Conservation (phyloP, 2,329 filamentous ascomycete species). For the Colletotrichum melonis region DNA sequence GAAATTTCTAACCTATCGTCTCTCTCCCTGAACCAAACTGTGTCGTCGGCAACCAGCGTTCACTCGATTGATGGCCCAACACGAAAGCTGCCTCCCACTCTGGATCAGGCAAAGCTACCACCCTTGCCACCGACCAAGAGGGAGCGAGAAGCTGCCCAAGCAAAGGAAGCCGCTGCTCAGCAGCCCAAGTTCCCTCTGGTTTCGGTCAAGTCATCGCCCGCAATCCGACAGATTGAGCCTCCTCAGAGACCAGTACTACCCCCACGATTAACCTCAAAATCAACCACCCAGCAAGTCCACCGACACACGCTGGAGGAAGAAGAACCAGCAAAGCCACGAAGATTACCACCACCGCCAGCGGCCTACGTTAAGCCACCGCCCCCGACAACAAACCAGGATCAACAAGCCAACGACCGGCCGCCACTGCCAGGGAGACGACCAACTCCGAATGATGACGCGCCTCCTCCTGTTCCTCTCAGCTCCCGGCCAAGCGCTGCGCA, state of each 20-base stretch:
- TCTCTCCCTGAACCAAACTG: constrained; percentile 58
- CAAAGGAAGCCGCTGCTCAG: constrained; percentile 40
- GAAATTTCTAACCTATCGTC: constrained; percentile 66
- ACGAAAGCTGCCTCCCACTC: constrained; percentile 66
- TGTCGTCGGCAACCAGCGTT: constrained; percentile 61
- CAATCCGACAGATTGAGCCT: constrained; percentile 47
- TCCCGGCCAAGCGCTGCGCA: constrained; percentile 65
- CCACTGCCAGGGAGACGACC: constrained; percentile 33
- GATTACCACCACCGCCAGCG: constrained; percentile 32
- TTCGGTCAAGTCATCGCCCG: constrained; percentile 51
- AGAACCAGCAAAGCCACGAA: constrained; percentile 26
- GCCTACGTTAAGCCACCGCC: constrained; percentile 19
- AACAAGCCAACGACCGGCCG: constrained; percentile 32
- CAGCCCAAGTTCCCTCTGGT: constrained; percentile 46
- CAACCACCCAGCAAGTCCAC: constrained; percentile 44
- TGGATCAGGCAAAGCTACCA: constrained; percentile 68
- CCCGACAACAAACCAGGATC: constrained; percentile 35
- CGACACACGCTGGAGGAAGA: constrained; percentile 13
- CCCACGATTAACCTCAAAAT: constrained; percentile 63
- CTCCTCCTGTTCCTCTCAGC: constrained; percentile 63
- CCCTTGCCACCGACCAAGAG: constrained; percentile 66
- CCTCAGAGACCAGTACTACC: constrained; percentile 55
- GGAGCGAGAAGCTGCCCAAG: constrained; percentile 63
- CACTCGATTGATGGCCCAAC: constrained; percentile 54
- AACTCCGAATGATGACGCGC: constrained; percentile 45